Percentiles rank a stretch among this genome's conserved stretches.
Conservation (phyloP, 2,329 filamentous ascomycete species). For the Colletotrichum sp. region DNA sequence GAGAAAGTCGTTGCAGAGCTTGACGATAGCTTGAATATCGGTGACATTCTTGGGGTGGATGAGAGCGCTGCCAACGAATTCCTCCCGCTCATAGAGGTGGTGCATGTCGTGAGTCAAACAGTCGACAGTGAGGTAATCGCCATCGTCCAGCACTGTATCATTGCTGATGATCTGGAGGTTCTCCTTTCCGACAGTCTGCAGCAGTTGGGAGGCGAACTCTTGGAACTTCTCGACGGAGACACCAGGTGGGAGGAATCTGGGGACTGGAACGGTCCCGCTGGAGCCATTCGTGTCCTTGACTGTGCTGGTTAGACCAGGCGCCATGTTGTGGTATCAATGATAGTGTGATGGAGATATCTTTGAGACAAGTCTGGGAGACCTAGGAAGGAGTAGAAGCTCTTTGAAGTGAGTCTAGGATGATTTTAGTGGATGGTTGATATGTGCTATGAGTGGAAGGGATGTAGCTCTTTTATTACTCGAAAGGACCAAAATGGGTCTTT, state of each 20-base stretch:
- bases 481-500: not conserved
- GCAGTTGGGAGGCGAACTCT: not conserved
- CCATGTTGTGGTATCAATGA: not conserved
- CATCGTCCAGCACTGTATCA: not conserved
- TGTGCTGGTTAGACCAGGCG: not conserved
- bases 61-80: constrained; percentile 46
- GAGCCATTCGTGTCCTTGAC: not conserved
- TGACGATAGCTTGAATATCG: constrained; percentile 51
- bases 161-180: constrained; percentile 11
- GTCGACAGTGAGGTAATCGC: constrained; percentile 10
- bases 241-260: not conserved
- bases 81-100: constrained; percentile 43
- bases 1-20: constrained; percentile 46
- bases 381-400: not conserved
- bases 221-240: not conserved
- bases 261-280: not conserved
- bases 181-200: not conserved
- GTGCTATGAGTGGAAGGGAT: not conserved
- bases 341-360: not conserved
- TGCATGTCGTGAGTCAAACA: constrained; percentile 35
- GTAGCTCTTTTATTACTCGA: not conserved
- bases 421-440: accelerated
- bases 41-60: constrained; percentile 33
- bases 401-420: not conserved
- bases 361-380: not conserved